Conservation (phyloP, 345 rosid genomes). For the Eutrema yunnanense region DNA sequence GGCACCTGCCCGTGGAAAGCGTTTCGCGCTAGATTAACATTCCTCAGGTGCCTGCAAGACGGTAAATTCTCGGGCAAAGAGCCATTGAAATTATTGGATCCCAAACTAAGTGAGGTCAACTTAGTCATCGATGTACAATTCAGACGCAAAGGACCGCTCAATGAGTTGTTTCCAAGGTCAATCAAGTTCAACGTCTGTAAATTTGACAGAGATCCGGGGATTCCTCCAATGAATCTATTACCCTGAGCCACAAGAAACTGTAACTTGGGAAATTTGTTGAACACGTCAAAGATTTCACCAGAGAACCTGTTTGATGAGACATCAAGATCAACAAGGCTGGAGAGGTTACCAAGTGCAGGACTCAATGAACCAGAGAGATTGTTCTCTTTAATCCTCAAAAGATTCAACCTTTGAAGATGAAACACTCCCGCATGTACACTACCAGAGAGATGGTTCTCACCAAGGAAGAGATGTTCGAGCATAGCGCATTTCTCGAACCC, state of each 20-base stretch:
- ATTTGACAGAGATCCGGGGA: constrained; percentile 48
- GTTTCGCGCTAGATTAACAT: constrained; percentile 49
- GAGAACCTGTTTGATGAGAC: constrained; percentile 44
- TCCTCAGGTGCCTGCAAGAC: constrained; percentile 35
- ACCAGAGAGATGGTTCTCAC: constrained; percentile 46
- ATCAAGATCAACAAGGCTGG: constrained; percentile 44
- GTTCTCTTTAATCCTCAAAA: constrained; percentile 41
- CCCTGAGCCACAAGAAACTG: constrained; percentile 29
- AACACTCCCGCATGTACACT: constrained; percentile 40
- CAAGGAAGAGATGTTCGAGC: constrained; percentile 39
- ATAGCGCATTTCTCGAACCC: constrained; percentile 36
- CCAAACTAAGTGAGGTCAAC: constrained; percentile 50
- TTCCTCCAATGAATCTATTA: constrained; percentile 44
- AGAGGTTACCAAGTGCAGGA: constrained; percentile 38
- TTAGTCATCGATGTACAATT: constrained; percentile 46
- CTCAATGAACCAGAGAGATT: constrained; percentile 40
- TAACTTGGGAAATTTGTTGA: constrained; percentile 25
- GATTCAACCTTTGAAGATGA: constrained; percentile 34
- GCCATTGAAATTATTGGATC: constrained; percentile 39
- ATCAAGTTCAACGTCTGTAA: constrained; percentile 38
- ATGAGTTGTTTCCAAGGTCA: constrained; percentile 49
- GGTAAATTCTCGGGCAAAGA: constrained; percentile 43
- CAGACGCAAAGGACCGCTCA: constrained; percentile 38
- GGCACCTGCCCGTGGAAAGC: constrained; percentile 40
- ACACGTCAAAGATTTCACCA: constrained; percentile 53